Evolutionary conservation across 495 filamentous ascomycete genomes (phyloP), one percentile per base, ranked within the genome.

Genomic region (Aspergillus ostianus): DNA sequence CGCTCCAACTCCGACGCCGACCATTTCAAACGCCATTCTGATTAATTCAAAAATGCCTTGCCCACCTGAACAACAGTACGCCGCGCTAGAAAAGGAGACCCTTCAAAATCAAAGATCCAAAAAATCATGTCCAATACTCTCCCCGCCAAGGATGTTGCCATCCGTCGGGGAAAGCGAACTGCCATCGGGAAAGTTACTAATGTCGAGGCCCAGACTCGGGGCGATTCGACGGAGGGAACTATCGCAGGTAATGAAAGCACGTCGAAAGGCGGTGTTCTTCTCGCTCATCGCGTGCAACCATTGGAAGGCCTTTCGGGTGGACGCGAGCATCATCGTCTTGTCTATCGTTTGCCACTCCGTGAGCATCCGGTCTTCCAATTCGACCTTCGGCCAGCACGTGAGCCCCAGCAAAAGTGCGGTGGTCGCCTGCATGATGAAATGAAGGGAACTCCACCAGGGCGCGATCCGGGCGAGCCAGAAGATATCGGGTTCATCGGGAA

Each of bases 381-480:
- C 36, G 12, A 41, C 6, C 13, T 10, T 13, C 36, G 69, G 62
- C 30, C 65, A 66, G 55, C 60, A 68, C 0, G 79, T 77, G 13
- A 86, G 63, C 41, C 84, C 81, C 7, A 87, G 71, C 59, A 88
- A 75, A 6, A 88, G 64, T 5, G 86, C 77, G 0, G 77, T 80
- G 0, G 79, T 80, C 1, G 85, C 83, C 69, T 88, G 84, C 76
- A 86, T 86, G 6, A 89, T 60, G 60, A 80, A 83, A 63, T 90
- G 85, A 0, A 89, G 70, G 6, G 84, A 69, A 41, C 71, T 78
- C 84, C 85, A 90, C 84, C 85, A 88, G 17, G 85, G 84, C 0
- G 78, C 67, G 2, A 75, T 64, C 26, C 70, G 69, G 36, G 80
- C 82, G 0, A 88, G 62, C 70, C 74, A 79, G 26, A 58, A 26